Conservation (phyloP, 805 yeast species). For the Starmera quercuum region DNA sequence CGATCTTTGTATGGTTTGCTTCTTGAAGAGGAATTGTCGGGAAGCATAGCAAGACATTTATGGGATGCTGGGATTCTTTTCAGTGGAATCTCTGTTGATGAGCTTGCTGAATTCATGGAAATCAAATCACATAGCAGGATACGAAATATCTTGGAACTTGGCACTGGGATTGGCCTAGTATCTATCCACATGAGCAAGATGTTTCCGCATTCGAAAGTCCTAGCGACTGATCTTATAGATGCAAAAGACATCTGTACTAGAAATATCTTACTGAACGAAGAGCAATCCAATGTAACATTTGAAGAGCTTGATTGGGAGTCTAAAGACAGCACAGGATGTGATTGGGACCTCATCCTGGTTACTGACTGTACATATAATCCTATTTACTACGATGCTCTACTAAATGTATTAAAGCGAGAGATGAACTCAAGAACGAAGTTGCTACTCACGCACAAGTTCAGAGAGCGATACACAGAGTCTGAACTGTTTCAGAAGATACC, state of each 20-base stretch:
- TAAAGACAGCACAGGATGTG: conserved; percentile 8
- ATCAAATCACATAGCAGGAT: background rate
- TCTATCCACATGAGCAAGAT: conserved; percentile 23
- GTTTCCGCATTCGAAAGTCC: conserved; percentile 10
- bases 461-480: conserved; percentile 18
- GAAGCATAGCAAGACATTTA: conserved; percentile 33
- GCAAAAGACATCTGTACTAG: conserved; percentile 27
- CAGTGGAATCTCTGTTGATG: conserved; percentile 4
- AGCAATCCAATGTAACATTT: conserved; percentile 14
- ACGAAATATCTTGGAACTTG: conserved; percentile 27
- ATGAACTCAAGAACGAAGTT: conserved; percentile 5
- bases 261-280: conserved; percentile 21
- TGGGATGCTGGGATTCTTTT: conserved; percentile 33
- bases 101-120: conserved; percentile 6
- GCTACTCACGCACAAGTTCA: conserved; percentile 18
- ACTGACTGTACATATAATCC: conserved; percentile 39
- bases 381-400: conserved; percentile 26
- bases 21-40: conserved; percentile 29
- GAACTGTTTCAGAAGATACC: conserved; percentile 14
- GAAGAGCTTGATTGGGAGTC: conserved; percentile 30
- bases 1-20: conserved; percentile 5
- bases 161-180: conserved; percentile 36
- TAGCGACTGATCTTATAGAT: conserved; percentile 30
- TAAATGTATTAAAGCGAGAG: conserved; percentile 21
- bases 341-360: conserved; percentile 29